These are phyloP conservation scores for Citeromyces matritensis DNA, from an alignment of 805 yeast genomes.

Conservation along the genomic window DNA sequence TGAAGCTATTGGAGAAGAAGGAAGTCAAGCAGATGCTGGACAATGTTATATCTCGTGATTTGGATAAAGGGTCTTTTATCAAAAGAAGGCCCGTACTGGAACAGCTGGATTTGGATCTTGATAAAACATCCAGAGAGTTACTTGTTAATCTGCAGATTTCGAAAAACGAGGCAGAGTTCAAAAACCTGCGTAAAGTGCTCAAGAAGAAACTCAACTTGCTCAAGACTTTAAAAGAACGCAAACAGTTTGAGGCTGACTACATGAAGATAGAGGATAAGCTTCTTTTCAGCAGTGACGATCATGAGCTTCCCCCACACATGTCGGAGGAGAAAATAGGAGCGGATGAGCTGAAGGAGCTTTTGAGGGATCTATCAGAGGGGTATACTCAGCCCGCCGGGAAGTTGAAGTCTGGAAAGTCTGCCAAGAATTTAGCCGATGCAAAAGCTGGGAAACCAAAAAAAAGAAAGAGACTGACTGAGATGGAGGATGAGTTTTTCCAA, in stretches of 20 bases:
- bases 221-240: neutral
- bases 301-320: too few species aligned
- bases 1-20: conserved; percentile 25
- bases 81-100: conserved; percentile 10
- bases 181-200: conserved; percentile 1
- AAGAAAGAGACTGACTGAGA: too few species aligned
- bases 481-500: too few species aligned
- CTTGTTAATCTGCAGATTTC: conserved; percentile 15
- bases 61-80: conserved; percentile 4
- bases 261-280: too few species aligned
- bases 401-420: too few species aligned
- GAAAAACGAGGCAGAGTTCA: conserved; percentile 12
- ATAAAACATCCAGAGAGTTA: conserved; percentile 8
- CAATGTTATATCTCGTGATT: neutral
- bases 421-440: too few species aligned
- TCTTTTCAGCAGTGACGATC: too few species aligned
- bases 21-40: conserved; percentile 14
- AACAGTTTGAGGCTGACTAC: neutral
- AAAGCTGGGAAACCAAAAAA: too few species aligned
- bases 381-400: too few species aligned
- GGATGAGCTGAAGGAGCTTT: too few species aligned
- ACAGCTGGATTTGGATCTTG: conserved; percentile 11
- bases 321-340: too few species aligned
- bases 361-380: too few species aligned
- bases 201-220: neutral